phyloP scores from a whole-genome alignment of 1,284 basidiomycete genomes.

The Singerocomus inundabilis region DNA sequence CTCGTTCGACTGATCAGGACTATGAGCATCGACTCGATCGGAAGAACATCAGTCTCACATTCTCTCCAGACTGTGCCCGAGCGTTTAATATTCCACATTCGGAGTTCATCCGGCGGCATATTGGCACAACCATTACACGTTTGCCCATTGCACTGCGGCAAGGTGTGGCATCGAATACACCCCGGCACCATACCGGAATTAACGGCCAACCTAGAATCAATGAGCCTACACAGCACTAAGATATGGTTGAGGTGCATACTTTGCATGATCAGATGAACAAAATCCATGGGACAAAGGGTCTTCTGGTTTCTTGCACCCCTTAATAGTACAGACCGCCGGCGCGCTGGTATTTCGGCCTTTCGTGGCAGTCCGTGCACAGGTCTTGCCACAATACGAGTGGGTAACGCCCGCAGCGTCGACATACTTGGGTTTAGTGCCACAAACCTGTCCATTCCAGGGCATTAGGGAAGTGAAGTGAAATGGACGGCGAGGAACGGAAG shows the following conservation, averaged over 20 bases:
- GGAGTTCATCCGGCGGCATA: slow-evolving; percentile 25
- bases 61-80: slow-evolving; percentile 36
- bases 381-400: slow-evolving; percentile 60
- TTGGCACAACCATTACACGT: slow-evolving; percentile 27
- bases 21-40: slow-evolving; percentile 18
- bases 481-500: slow-evolving; percentile 8
- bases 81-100: slow-evolving; percentile 32
- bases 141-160: slow-evolving; percentile 37
- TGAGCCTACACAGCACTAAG: slow-evolving; percentile 9
- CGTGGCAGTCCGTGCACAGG: slow-evolving; percentile 45
- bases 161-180: slow-evolving; percentile 46
- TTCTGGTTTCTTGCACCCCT: slow-evolving; percentile 48
- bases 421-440: slow-evolving; percentile 58
- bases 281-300: slow-evolving; percentile 48
- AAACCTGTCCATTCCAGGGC: slow-evolving; percentile 40
- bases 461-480: slow-evolving; percentile 3
- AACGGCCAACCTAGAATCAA: slow-evolving; percentile 47
- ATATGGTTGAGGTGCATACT: slow-evolving; percentile 34
- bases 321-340: slow-evolving; percentile 40
- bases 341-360: slow-evolving; percentile 26
- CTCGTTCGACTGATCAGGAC: slow-evolving; percentile 35
- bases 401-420: slow-evolving; percentile 50
- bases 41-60: slow-evolving; percentile 26
- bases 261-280: slow-evolving; percentile 57
- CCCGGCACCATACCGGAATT: slow-evolving; percentile 42